These are phyloP conservation scores for Ganoderma boninense DNA, from an alignment of 1,284 basidiomycete species.

Conservation along the genomic window DNA sequence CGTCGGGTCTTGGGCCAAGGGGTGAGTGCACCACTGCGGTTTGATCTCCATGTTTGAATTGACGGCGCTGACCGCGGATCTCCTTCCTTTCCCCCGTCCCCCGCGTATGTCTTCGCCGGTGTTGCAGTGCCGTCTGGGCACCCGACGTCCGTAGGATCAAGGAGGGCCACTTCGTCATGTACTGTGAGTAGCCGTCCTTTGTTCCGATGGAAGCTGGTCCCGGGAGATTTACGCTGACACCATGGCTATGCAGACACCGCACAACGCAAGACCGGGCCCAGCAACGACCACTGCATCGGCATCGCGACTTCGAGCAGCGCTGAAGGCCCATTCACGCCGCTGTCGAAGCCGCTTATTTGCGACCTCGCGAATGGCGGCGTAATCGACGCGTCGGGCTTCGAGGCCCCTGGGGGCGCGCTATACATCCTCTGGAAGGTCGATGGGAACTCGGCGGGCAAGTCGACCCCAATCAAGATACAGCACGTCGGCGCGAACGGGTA, in stretches of 20 bases:
- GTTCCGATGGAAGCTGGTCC: conserved; percentile 8
- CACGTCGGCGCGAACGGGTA: conserved; percentile 10
- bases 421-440: not conserved
- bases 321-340: conserved; percentile 32
- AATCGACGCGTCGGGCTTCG: conserved; percentile 36
- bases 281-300: conserved; percentile 28
- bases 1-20: not conserved
- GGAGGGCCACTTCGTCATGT: no score
- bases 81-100: no score
- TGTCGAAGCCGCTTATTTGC: conserved; percentile 30
- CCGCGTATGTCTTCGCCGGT: not conserved
- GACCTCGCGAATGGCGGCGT: conserved; percentile 33
- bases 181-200: not conserved
- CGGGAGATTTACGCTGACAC: not conserved
- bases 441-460: not conserved
- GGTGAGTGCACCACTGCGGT: not conserved
- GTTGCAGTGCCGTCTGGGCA: no score
- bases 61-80: not conserved
- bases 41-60: not conserved
- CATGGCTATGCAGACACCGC: conserved; percentile 26
- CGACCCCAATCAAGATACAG: conserved; percentile 12
- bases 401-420: conserved; percentile 27
- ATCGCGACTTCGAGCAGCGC: conserved; percentile 30
- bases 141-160: no score
- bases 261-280: conserved; percentile 13